phyloP scores from a whole-genome alignment of 2,329 filamentous ascomycete species.

The Ophiostoma montium region DNA sequence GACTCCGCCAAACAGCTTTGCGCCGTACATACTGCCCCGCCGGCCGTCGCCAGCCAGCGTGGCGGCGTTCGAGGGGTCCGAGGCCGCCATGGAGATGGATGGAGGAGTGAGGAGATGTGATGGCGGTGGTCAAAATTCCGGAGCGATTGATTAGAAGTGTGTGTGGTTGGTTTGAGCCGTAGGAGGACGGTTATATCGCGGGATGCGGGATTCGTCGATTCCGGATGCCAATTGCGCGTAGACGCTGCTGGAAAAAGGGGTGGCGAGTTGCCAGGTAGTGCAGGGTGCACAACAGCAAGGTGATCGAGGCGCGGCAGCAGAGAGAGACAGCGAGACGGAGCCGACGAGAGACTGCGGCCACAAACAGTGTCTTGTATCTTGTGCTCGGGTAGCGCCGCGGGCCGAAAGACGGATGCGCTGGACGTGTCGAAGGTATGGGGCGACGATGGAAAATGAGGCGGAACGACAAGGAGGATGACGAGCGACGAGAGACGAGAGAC shows the following conservation, averaged over 20 bases:
- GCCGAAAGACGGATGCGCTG: background rate
- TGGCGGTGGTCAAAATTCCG: background rate
- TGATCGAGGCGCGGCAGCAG: background rate
- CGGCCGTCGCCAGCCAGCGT: slow-evolving; percentile 1
- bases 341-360: background rate
- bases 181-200: background rate
- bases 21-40: slow-evolving; percentile 5
- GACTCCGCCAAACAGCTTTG: slow-evolving; percentile 2
- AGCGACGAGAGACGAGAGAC: background rate
- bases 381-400: slow-evolving; percentile 6
- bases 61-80: slow-evolving; percentile 9
- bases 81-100: slow-evolving; percentile 10
- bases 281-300: background rate
- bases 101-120: background rate
- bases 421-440: background rate
- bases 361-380: background rate
- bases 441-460: background rate
- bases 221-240: no score
- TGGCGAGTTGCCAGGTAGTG: background rate
- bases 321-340: background rate
- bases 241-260: background rate
- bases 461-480: background rate
- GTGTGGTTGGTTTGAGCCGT: background rate
- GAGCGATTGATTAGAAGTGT: background rate
- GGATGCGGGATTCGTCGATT: no score